phyloP scores from a whole-genome alignment of 2,329 filamentous ascomycete genomes.

The Boeremia exigua region DNA sequence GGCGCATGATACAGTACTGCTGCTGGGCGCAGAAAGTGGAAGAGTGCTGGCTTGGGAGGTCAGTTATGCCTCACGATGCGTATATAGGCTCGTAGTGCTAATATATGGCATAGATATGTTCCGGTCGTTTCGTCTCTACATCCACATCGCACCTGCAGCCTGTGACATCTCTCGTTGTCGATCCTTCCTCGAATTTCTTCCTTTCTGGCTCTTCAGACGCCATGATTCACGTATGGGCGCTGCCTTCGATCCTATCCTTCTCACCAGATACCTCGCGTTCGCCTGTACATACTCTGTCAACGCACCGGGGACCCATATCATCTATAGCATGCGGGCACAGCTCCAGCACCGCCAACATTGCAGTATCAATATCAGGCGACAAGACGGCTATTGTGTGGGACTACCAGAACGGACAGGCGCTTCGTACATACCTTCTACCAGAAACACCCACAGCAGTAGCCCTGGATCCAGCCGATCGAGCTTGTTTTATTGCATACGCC shows the following conservation, averaged over 20 bases:
- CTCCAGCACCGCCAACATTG: conserved; percentile 76
- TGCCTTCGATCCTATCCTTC: conserved; percentile 74
- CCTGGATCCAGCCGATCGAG: conserved; percentile 83
- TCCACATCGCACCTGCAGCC: conserved; percentile 79
- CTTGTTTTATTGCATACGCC: conserved; percentile 79
- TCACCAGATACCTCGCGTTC: conserved; percentile 61
- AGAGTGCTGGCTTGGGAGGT: conserved; percentile 94
- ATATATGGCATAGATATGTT: conserved; percentile 63
- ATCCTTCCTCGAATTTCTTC: conserved; percentile 73
- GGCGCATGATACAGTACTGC: conserved; percentile 69
- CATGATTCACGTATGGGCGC: conserved; percentile 90
- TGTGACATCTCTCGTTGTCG: conserved; percentile 75
- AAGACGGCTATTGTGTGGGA: conserved; percentile 94
- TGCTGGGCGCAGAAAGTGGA: conserved; percentile 84
- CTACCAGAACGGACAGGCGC: conserved; percentile 75
- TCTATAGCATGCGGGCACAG: conserved; percentile 68
- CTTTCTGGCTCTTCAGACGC: conserved; percentile 84
- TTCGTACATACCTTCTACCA: conserved; percentile 83
- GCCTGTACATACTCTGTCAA: conserved; percentile 77
- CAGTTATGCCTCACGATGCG: conserved; percentile 36
- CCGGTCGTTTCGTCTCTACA: conserved; percentile 77
- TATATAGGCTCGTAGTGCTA: conserved; percentile 21
- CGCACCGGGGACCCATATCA: conserved; percentile 77
- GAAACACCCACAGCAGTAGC: conserved; percentile 73
- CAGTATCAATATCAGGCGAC: conserved; percentile 82